Evolutionary conservation across 371 early-diverging fungal genomes (phyloP), one percentile per base, ranked within the genome.

Genomic region (Lichtheimia corymbifera): DNA sequence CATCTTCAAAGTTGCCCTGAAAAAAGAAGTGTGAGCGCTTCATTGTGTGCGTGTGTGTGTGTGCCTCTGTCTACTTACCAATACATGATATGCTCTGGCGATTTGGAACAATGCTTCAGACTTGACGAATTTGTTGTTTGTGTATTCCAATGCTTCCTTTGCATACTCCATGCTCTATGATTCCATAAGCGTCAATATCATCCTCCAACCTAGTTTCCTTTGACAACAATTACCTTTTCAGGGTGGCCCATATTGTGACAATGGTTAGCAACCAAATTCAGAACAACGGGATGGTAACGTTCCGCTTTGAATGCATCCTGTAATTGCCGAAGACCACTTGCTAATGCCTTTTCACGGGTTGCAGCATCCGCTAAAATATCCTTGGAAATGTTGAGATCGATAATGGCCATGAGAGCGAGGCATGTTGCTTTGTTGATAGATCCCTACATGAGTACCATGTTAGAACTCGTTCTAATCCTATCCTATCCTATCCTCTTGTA

Each of bases 371-470:
- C 20, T 13, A 58, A 43, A 20, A 61, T 53, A 41, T 75, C 50
- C 68, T 91, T 88, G 45, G 83, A 76, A 53, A 80, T 79, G 69
- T 95, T 95, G 65, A 93, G 84, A 40, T 94, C 90, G 45, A 94
- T 65, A 40, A 89, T 87, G 0, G 93, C 86, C 53, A 95, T 73
- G 61, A 91, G 72, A 6, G 88, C 77, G 13, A 87, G 68, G 1
- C 91, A 92, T 24, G 90, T 80, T 4, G 86, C 68, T 59, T 90
- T 83, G 49, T 80, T 65, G 3, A 42, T 55, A 13, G 67, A 47
- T 13, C 68, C 62, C 67, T 73, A 55, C n/a, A 40, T 6, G 5
- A 5, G 1, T 5, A 50, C 22, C 22, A 47, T 47, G n/a, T n/a
- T 17, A 47, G 47, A n/a, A 5, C 47, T 1, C 14, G 1, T 3